phyloP scores from a whole-genome alignment of 2,329 filamentous ascomycete genomes.

The Colletotrichum sp. region DNA sequence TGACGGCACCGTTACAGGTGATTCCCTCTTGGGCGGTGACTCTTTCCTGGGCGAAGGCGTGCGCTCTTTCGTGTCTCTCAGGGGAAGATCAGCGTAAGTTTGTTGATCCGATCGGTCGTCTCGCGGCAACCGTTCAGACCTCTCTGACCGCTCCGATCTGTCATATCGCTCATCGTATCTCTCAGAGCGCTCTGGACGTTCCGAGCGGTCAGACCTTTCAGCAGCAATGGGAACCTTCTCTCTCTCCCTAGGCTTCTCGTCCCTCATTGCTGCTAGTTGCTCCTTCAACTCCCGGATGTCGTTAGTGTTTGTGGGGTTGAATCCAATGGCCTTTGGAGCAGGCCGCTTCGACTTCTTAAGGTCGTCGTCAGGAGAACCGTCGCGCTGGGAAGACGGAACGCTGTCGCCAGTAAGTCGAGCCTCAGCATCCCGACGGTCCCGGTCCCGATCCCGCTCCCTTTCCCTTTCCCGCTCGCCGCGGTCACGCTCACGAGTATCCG shows the following conservation, averaged over 20 bases:
- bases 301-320: constrained; percentile 58
- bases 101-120: constrained; percentile 5
- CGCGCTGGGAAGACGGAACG: constrained; percentile 35
- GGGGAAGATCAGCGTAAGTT: constrained; percentile 13
- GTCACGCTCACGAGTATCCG: constrained; percentile 22
- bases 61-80: constrained; percentile 8
- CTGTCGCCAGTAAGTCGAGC: constrained; percentile 39
- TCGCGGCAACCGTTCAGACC: background rate
- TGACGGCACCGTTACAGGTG: constrained; percentile 9
- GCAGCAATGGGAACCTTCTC: constrained; percentile 10
- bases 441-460: constrained; percentile 25
- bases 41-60: constrained; percentile 17
- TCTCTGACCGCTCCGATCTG: background rate
- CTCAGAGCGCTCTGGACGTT: background rate
- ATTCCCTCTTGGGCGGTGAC: constrained; percentile 8
- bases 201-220: constrained; percentile 7
- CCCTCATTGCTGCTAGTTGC: constrained; percentile 50
- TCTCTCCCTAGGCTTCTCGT: constrained; percentile 5
- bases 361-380: constrained; percentile 47
- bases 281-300: constrained; percentile 56
- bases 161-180: background rate
- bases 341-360: constrained; percentile 43
- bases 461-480: constrained; percentile 22
- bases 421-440: constrained; percentile 43
- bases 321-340: constrained; percentile 42